Evolutionary conservation across 1,139 yeast genomes (phyloP).

Genomic region (Suhomyces panamericanus): DNA sequence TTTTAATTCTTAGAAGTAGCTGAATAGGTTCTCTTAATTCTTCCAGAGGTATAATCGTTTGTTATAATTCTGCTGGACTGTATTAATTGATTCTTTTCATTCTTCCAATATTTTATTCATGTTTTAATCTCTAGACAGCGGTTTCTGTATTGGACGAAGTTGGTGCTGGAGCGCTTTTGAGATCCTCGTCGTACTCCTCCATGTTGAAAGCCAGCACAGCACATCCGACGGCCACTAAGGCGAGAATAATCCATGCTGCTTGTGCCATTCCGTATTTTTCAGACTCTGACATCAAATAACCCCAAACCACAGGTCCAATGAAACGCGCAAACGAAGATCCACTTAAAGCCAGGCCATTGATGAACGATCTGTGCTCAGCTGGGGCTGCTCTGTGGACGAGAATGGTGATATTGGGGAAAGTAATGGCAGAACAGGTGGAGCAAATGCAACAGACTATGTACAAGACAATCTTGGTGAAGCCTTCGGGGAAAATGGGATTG

Average conservation of each 20-base stretch:
- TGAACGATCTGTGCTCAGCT: constrained; percentile 49
- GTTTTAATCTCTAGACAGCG: background rate
- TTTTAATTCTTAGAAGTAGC: too few relatives aligned
- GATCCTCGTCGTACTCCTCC: constrained; percentile 33
- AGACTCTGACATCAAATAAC: constrained; percentile 46
- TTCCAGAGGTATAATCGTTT: too few relatives aligned
- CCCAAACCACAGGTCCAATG: constrained; percentile 61
- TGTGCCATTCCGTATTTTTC: constrained; percentile 40
- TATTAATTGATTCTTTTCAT: too few relatives aligned
- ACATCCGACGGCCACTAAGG: constrained; percentile 36
- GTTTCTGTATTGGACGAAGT: background rate
- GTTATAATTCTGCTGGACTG: too few relatives aligned
- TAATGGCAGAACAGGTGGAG: constrained; percentile 22
- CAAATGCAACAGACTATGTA: constrained; percentile 22
- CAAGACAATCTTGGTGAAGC: constrained; percentile 15
- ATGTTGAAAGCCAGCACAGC: constrained; percentile 33
- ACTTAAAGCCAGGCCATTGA: constrained; percentile 51
- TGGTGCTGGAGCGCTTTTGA: background rate
- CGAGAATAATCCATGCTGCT: constrained; percentile 52
- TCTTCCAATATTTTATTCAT: too few relatives aligned
- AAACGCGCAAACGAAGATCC: constrained; percentile 57
- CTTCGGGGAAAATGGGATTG: constrained; percentile 18
- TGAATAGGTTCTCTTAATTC: too few relatives aligned
- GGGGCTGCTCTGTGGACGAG: constrained; percentile 51
- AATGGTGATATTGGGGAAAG: constrained; percentile 44